Evolutionary conservation across 768 basidiomycete species (phyloP), one percentile per base, ranked within the genome.

Genomic region (Pilatotrama ljubarskyi): DNA sequence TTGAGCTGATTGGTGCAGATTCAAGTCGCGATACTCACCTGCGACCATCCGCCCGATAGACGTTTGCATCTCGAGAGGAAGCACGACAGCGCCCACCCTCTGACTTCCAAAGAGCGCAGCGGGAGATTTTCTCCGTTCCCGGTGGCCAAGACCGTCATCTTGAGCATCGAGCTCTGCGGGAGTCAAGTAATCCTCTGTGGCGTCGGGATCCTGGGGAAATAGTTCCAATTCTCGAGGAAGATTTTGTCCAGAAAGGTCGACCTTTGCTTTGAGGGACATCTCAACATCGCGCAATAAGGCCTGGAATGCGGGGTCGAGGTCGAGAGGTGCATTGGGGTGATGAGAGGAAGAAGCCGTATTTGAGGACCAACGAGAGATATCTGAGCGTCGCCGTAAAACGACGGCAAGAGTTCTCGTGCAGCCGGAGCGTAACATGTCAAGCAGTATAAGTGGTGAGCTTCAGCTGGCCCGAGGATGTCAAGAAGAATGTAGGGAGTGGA

Each of bases 91-190:
- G 9, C 92, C 91, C 48, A 92, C 80, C 42, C 81, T 76, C 58
- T 85, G 79, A 65, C 89, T 88, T 17, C 94, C 95, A 71, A 91
- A 91, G 22, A 78, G 76, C 18, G 93, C 93, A 20, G 91, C 93
- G 42, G 91, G 89, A 24, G 92, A 93, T 69, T 90, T 90, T 51
- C 84, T 76, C 43, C 71, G 82, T 69, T 64, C 77, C 64, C 63
- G 66, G 9, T 75, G 69, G 22, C 72, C 66, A 20, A 68, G 58
- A 8, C 24, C 53, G 17, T 72, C 73, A 24, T 75, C 75, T 41
- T 75, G 72, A 43, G 64, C 68, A 29, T 74, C 68, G 24, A 75
- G 71, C 56, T 76, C 71, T 50, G 70, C 69, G 36, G 73, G 60
- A 5, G 52, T 63, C 55, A 63, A 61, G 17, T 77, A 70, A 2